Percentiles rank a stretch among this genome's conserved stretches.
Evolutionary conservation across 1,284 basidiomycete genomes (phyloP).

Genomic region (Papiliotrema fonsecae): DNA sequence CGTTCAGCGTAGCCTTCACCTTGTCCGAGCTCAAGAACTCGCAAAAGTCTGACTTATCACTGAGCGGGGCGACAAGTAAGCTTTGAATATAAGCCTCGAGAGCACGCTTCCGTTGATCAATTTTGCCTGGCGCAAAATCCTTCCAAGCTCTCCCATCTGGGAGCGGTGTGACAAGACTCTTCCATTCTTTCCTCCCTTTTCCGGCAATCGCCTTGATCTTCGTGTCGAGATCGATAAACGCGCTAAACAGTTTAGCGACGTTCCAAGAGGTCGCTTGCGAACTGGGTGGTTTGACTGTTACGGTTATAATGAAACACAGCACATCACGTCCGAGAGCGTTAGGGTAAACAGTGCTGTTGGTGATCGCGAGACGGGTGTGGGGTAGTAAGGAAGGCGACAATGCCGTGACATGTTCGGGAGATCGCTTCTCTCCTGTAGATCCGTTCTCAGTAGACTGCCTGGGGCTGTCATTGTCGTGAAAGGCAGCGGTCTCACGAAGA

Average conservation of each 20-base stretch:
- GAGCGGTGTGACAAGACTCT: constrained; percentile 69
- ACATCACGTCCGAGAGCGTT: constrained; percentile 44
- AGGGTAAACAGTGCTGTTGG: constrained; percentile 41
- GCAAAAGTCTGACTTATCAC: constrained; percentile 83
- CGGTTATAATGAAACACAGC: constrained; percentile 43
- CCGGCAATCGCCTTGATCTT: constrained; percentile 57
- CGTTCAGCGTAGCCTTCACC: constrained; percentile 75
- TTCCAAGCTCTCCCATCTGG: constrained; percentile 93
- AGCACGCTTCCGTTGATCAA: constrained; percentile 86
- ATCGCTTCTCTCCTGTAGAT: background rate
- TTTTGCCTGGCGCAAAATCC: constrained; percentile 92
- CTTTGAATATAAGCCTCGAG: constrained; percentile 83
- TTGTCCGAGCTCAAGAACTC: constrained; percentile 89
- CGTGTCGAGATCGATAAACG: constrained; percentile 76
- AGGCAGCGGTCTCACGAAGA: too few relatives aligned
- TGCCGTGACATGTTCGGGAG: constrained; percentile 23
- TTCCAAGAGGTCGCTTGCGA: constrained; percentile 64
- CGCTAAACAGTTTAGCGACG: constrained; percentile 89
- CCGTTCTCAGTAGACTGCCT: constrained; percentile 1
- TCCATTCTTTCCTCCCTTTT: constrained; percentile 59
- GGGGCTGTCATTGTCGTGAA: too few relatives aligned
- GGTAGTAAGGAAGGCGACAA: constrained; percentile 38
- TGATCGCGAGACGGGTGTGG: constrained; percentile 40
- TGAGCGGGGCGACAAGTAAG: constrained; percentile 75
- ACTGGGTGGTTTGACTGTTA: constrained; percentile 40